Evolutionary conservation across 2,329 filamentous ascomycete genomes (phyloP), one percentile per base, ranked within the genome.

Genomic region (Sphaerulina vaccinii): DNA sequence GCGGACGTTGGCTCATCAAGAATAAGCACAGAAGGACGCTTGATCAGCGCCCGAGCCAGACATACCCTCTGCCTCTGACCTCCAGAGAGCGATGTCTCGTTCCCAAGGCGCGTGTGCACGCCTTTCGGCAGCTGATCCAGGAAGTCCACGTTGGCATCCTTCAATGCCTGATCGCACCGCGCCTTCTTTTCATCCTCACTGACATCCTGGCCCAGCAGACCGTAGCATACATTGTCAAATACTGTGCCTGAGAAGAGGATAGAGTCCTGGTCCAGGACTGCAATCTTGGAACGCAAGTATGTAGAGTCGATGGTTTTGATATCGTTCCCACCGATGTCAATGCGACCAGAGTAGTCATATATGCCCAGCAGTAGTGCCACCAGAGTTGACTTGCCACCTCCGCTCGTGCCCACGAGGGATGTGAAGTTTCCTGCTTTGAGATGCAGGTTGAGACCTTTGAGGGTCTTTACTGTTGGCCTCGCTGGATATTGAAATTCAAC

Each of bases 1-100:
- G 74, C 71, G 19, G 71, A 71, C 0, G 74, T 77, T 1, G 73
- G 72, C 56, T 78, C 75, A 49, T 77, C 75, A 2, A 77, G 67
- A 4, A 77, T 65, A 7, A 78, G 65, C 1, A 77, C 65, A 16
- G 73, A 66, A 5, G 75, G 74, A 18, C 71, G 65, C 41, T 73
- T 68, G 48, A 76, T 68, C 23, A 78, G 63, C 2, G 74, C 74
- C 21, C 75, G 64, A 19, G 75, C 75, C 24, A 78, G 71, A 27
- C 74, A 75, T 11, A 77, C 66, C 13, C 75, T 68, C 52, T 78
- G 75, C 23, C 68, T 67, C 50, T 78, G 75, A 5, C 75, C 75
- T 11, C 74, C 75, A 1, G 73, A 75, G 1, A 77, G 61, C 51
- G 71, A 69, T 1, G 71, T 65, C 18, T 72, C 73, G 47, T 73